Evolutionary conservation across 2,329 filamentous ascomycete species (phyloP).

Genomic region (Stachybotrys chartarum): DNA sequence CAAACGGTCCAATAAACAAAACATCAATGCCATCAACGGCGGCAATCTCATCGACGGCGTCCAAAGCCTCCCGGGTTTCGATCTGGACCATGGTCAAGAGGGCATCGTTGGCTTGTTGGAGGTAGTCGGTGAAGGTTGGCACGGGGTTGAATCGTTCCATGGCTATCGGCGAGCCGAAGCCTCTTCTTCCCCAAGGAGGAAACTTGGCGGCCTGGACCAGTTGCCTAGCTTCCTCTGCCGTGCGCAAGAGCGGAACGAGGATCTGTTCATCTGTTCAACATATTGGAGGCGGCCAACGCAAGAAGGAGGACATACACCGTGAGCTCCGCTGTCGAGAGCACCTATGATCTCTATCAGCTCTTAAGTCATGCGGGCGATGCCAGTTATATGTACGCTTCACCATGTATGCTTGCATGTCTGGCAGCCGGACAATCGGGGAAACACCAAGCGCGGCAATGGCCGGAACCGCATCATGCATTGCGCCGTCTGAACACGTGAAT

Average conservation of each 20-base stretch:
- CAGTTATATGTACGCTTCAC: conserved; percentile 29
- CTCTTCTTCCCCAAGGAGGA: conserved; percentile 39
- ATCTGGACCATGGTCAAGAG: conserved; percentile 62
- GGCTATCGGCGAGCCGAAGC: conserved; percentile 42
- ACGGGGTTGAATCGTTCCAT: conserved; percentile 33
- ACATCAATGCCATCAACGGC: conserved; percentile 53
- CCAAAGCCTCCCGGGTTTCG: conserved; percentile 56
- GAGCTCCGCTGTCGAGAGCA: conserved; percentile 43
- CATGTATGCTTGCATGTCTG: conserved; percentile 40
- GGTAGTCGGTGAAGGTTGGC: conserved; percentile 38
- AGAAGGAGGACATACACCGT: conserved; percentile 27
- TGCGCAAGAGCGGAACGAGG: conserved; percentile 38
- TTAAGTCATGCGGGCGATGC: too few relatives aligned
- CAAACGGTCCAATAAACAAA: conserved; percentile 60
- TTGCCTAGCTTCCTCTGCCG: conserved; percentile 34
- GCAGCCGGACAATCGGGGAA: conserved; percentile 41
- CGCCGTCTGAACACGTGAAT: conserved; percentile 25
- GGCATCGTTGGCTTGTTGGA: conserved; percentile 40
- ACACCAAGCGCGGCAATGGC: conserved; percentile 40
- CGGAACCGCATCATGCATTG: conserved; percentile 47
- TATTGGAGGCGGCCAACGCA: neutral
- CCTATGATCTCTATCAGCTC: conserved; percentile 14
- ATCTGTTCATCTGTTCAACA: conserved; percentile 21
- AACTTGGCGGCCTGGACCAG: conserved; percentile 43
- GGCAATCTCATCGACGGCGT: conserved; percentile 54